A percentile compares a stretch with the other conserved stretches of the same genome.
Conservation (phyloP, 176 grass and related monocot genomes). For the Neostapfia colusana region DNA sequence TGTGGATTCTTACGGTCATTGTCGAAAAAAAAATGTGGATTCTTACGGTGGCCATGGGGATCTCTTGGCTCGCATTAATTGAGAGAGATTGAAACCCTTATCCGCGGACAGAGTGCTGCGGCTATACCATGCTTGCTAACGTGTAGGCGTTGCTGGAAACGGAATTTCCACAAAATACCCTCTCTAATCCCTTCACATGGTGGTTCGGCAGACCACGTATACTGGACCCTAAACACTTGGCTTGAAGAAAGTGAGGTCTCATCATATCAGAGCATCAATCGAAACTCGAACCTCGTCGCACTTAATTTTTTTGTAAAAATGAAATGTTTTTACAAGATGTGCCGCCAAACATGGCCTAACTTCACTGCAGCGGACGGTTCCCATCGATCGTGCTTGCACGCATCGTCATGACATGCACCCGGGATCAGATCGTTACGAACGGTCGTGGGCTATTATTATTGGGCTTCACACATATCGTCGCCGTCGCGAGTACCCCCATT, state of each 20-base stretch:
- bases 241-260: not conserved
- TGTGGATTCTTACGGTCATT: constrained; percentile 24
- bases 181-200: not conserved
- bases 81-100: not conserved
- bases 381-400: not conserved
- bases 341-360: too few species aligned
- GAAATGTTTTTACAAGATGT: too few species aligned
- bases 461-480: too few species aligned
- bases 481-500: constrained; percentile 27
- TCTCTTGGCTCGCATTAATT: constrained; percentile 38
- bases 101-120: not conserved
- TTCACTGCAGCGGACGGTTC: too few species aligned
- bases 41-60: constrained; percentile 10
- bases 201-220: too few species aligned
- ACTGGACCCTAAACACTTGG: not conserved
- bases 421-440: not conserved
- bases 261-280: too few species aligned
- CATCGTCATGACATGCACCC: constrained; percentile 7
- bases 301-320: too few species aligned
- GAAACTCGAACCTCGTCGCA: not conserved
- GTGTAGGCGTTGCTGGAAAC: not conserved
- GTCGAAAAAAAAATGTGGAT: too few species aligned
- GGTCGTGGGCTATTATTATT: not conserved
- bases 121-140: not conserved
- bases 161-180: not conserved